Evolutionary conservation across 306 rosid genomes (phyloP), one percentile per base, ranked within the genome.

Genomic region (Pyrus communis): DNA sequence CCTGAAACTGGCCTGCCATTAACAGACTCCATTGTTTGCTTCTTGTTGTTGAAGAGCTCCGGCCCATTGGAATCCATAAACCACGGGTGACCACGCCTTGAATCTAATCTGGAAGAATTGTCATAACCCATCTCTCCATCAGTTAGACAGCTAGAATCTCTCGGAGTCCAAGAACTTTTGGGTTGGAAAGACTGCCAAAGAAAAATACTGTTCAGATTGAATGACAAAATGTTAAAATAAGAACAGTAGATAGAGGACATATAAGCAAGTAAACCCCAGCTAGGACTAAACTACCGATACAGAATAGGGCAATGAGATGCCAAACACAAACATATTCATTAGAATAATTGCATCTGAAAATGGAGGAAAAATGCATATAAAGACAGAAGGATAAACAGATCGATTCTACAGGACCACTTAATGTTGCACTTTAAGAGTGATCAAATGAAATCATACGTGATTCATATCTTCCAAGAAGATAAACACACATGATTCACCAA

Each of bases 41-140:
- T 92, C 91, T 90, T 88, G 81, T 78, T 89, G 84, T 78, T 80
- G 75, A 89, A 79, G 61, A 78, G 68, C 75, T 91, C 91, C 52
- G 87, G 85, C 73, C 89, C 93, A 82, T 77, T 83, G 55, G 88
- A 72, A 82, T 95, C 93, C 85, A 84, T 79, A 81, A 89, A 86
- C 97, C 97, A 92, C 77, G 86, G 89, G 79, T 92, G 93, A 85
- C 90, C 87, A 63, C 97, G 89, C 82, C 92, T 95, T 73, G 87
- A 82, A 70, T 95, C 97, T 58, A 86, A 77, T 82, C 97, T 85
- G 59, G 97, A 82, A 70, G 96, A 85, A 75, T 80, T 87, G 49
- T 92, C 99, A 87, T 83, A 91, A 75, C 89, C 90, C 88, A 81
- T 79, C 76, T 90, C 96, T 67, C 89, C 99, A 67, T 91, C 93